These are phyloP conservation scores for Phyllosticta paracitricarpa DNA, from an alignment of 2,329 filamentous ascomycete species.

Conservation along the genomic window DNA sequence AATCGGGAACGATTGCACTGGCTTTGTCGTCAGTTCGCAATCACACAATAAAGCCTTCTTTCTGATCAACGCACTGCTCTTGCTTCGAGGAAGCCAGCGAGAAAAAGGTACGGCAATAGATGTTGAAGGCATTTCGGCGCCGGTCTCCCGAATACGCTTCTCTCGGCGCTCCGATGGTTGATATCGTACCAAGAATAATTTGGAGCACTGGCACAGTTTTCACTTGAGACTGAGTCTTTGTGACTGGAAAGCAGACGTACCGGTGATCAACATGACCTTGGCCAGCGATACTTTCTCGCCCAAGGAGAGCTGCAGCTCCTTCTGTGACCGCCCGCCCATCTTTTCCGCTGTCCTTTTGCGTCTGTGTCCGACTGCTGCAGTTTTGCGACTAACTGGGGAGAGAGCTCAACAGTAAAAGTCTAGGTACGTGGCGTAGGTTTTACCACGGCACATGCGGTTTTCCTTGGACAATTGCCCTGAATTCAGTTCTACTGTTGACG, in stretches of 20 bases:
- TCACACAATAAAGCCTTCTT: background rate
- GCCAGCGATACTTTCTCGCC: background rate
- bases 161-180: background rate
- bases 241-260: background rate
- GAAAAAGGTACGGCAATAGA: background rate
- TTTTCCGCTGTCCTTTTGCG: background rate
- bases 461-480: background rate
- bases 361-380: background rate
- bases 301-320: background rate
- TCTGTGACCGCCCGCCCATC: background rate
- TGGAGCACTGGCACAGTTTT: background rate
- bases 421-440: too few relatives aligned
- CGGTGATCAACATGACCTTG: background rate
- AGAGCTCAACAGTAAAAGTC: background rate
- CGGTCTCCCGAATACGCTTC: background rate
- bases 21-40: background rate
- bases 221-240: rapidly evolving
- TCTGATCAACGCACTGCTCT: background rate
- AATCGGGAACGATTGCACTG: background rate
- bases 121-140: background rate
- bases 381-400: background rate
- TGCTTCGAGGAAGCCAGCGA: background rate
- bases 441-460: background rate
- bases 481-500: background rate
- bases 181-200: background rate